Evolutionary conservation across 305 asterid species (phyloP).

Genomic region (Fraxinus ornus): DNA sequence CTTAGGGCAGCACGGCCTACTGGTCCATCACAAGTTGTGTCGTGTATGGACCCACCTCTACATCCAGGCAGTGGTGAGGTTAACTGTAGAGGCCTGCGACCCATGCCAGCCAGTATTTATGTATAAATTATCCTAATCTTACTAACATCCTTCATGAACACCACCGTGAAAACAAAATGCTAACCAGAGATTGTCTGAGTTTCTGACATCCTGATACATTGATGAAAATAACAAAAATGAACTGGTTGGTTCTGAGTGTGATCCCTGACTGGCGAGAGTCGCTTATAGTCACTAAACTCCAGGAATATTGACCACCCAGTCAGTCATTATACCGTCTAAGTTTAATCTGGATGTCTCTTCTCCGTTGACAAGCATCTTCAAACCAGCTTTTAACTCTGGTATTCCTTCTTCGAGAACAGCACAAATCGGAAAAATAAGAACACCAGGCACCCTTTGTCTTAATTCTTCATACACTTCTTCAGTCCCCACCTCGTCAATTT

Average conservation of each 20-base stretch:
- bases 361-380: constrained; percentile 67
- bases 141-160: not conserved
- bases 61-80: not conserved
- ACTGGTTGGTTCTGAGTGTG: not conserved
- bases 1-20: not conserved
- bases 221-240: not conserved
- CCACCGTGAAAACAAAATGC: not conserved
- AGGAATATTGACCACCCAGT: constrained; percentile 26
- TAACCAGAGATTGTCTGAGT: not conserved
- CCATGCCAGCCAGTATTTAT: not conserved
- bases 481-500: constrained; percentile 79
- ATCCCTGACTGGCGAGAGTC: not conserved
- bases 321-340: constrained; percentile 49
- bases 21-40: not conserved
- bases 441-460: constrained; percentile 55
- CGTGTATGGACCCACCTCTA: not conserved
- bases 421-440: constrained; percentile 73
- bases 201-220: not conserved
- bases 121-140: not conserved
- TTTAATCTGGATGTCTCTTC: constrained; percentile 39
- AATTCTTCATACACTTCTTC: constrained; percentile 69
- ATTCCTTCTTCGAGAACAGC: constrained; percentile 87
- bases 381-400: constrained; percentile 61
- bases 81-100: not conserved
- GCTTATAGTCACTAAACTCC: not conserved